These are phyloP conservation scores for Crepidotus variabilis DNA, from an alignment of 768 basidiomycete species.

Conservation along the genomic window DNA sequence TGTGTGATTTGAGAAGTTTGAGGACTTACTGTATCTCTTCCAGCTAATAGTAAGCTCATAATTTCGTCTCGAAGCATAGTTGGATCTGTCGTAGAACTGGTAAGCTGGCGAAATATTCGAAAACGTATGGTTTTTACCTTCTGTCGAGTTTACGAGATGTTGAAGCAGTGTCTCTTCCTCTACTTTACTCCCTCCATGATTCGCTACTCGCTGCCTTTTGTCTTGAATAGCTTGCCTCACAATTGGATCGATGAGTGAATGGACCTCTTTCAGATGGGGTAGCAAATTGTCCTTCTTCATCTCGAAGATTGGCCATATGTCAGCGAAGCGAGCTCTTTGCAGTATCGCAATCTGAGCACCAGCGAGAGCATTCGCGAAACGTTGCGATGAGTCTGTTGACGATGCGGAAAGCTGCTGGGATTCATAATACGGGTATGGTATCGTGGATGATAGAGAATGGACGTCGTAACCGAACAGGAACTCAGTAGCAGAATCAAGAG, in stretches of 20 bases:
- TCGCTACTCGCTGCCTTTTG: constrained; percentile 23
- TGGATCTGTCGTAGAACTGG: constrained; percentile 11
- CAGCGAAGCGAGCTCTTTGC: constrained; percentile 31
- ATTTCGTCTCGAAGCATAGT: constrained; percentile 37
- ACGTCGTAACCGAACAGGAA: constrained; percentile 52
- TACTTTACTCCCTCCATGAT: constrained; percentile 17
- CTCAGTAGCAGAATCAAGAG: constrained; percentile 57
- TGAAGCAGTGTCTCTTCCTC: constrained; percentile 38
- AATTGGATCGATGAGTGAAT: constrained; percentile 46
- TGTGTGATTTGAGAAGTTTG: not conserved
- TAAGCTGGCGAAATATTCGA: not conserved
- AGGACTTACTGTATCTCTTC: constrained; percentile 36
- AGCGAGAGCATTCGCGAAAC: constrained; percentile 29
- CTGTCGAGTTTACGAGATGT: constrained; percentile 39
- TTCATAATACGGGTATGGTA: constrained; percentile 17
- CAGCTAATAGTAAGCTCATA: constrained; percentile 41
- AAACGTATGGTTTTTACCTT: constrained; percentile 22
- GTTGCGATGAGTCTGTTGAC: constrained; percentile 21
- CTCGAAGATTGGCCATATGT: constrained; percentile 41
- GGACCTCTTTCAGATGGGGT: constrained; percentile 35
- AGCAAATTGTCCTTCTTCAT: constrained; percentile 39
- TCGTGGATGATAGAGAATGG: constrained; percentile 21
- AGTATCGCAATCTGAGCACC: constrained; percentile 30
- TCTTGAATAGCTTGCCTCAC: constrained; percentile 33
- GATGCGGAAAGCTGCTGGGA: not conserved